These are phyloP conservation scores for Jamesozyma gamospora DNA, from an alignment of 805 yeast genomes.

Conservation along the genomic window DNA sequence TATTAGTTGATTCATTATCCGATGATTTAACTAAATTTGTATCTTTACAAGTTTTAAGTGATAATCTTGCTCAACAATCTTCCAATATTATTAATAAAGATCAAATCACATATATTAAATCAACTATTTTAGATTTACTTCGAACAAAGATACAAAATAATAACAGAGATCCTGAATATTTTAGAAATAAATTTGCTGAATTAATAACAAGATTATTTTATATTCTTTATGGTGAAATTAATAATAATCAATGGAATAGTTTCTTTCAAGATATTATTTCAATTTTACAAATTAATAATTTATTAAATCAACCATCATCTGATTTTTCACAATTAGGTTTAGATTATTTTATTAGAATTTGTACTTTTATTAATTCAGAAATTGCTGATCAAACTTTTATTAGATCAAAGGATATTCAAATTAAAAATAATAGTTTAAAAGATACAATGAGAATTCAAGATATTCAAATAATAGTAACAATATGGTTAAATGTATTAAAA, in stretches of 20 bases:
- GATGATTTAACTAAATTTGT: slow-evolving; percentile 26
- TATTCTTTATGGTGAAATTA: slow-evolving; percentile 25
- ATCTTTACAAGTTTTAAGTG: slow-evolving; percentile 25
- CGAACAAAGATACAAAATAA: slow-evolving; percentile 14
- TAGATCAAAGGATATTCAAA: slow-evolving; percentile 51
- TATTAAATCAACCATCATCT: slow-evolving; percentile 3
- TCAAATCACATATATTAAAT: slow-evolving; percentile 16
- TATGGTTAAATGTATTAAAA: slow-evolving; percentile 49
- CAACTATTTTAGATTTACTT: slow-evolving; percentile 16
- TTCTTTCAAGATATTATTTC: slow-evolving; percentile 26
- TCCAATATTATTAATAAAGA: slow-evolving; percentile 5
- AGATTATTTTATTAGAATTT: slow-evolving; percentile 69
- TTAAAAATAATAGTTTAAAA: slow-evolving; percentile 62
- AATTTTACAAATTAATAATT: slow-evolving; percentile 15
- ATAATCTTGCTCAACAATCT: slow-evolving; percentile 9
- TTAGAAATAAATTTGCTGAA: slow-evolving; percentile 28
- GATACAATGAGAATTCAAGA: slow-evolving; percentile 75
- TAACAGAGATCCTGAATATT: slow-evolving; percentile 23
- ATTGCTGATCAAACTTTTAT: slow-evolving; percentile 85
- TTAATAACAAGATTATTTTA: slow-evolving; percentile 26
- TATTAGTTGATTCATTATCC: slow-evolving; percentile 17
- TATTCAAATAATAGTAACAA: slow-evolving; percentile 49
- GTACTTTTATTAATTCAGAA: slow-evolving; percentile 73
- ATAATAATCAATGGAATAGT: slow-evolving; percentile 23
- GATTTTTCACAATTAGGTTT: slow-evolving; percentile 34